A percentile compares a stretch with the other conserved stretches of the same genome.
phyloP scores from a whole-genome alignment of 106 monocot species.

The Phalaenopsis aphrodite region DNA sequence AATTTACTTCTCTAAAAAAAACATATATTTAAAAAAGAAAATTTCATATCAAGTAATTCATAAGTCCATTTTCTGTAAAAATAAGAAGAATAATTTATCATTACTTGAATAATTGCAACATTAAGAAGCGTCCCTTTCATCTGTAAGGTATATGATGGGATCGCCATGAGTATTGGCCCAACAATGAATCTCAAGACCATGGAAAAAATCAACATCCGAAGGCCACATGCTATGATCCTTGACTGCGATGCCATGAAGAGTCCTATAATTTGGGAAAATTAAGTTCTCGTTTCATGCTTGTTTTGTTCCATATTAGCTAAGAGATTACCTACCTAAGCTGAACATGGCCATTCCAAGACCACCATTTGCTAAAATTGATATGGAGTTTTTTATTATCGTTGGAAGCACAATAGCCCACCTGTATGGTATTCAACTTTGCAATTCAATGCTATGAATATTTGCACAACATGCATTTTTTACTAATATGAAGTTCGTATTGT shows the following conservation, averaged over 20 bases:
- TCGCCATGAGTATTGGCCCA: slow-evolving; percentile 55
- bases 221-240: slow-evolving; percentile 60
- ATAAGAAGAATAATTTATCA: neutral
- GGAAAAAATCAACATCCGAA: slow-evolving; percentile 30
- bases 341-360: slow-evolving; percentile 92
- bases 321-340: slow-evolving; percentile 50
- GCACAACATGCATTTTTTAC: too few species aligned
- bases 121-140: slow-evolving; percentile 39
- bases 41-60: neutral
- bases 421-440: slow-evolving; percentile 10
- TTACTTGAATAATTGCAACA: slow-evolving; percentile 61
- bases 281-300: neutral
- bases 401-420: slow-evolving; percentile 67
- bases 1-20: neutral
- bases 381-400: slow-evolving; percentile 36
- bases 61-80: neutral
- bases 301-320: neutral
- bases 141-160: slow-evolving; percentile 48
- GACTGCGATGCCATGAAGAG: slow-evolving; percentile 69
- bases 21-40: neutral
- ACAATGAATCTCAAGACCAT: slow-evolving; percentile 51
- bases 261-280: slow-evolving; percentile 32
- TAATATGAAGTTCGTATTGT: neutral
- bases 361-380: slow-evolving; percentile 62
- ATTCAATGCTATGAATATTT: too few species aligned